These are phyloP conservation scores for Neurospora africana DNA, from an alignment of 495 filamentous ascomycete species.

Conservation along the genomic window DNA sequence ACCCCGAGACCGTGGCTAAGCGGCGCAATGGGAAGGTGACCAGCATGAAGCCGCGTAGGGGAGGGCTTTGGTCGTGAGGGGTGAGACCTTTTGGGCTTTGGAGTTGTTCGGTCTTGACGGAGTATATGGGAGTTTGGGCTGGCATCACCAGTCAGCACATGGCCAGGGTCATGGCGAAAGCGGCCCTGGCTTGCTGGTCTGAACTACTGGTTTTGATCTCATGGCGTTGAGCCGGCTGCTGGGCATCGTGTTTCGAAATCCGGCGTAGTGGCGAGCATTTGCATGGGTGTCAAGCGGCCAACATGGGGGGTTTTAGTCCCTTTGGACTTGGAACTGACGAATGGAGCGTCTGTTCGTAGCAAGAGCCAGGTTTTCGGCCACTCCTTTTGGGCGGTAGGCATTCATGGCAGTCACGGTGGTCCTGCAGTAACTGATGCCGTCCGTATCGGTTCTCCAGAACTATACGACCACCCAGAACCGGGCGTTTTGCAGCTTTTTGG, in stretches of 20 bases:
- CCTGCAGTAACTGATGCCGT: not conserved
- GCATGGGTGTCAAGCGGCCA: not conserved
- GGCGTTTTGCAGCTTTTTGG: not conserved
- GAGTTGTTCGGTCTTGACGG: not conserved
- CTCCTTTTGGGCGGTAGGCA: not conserved
- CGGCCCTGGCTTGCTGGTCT: not conserved
- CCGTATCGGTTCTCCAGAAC: not conserved
- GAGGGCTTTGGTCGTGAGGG: not conserved
- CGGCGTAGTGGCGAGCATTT: not conserved
- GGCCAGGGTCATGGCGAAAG: too few species aligned
- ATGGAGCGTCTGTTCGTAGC: not conserved
- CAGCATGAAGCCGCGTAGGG: slow-evolving; percentile 7
- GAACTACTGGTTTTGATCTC: not conserved
- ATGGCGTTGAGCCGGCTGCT: not conserved
- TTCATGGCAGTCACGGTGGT: not conserved
- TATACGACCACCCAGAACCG: not conserved
- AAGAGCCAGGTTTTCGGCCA: not conserved
- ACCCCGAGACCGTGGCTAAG: slow-evolving; percentile 51
- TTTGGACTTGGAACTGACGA: not conserved
- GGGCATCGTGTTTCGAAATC: not conserved
- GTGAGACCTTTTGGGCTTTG: not conserved
- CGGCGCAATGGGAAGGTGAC: slow-evolving; percentile 48
- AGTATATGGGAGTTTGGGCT: not conserved
- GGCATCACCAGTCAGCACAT: not conserved
- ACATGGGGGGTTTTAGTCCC: too few species aligned